These are phyloP conservation scores for Plenodomus tracheiphilus DNA, from an alignment of 2,329 filamentous ascomycete genomes.

Conservation along the genomic window DNA sequence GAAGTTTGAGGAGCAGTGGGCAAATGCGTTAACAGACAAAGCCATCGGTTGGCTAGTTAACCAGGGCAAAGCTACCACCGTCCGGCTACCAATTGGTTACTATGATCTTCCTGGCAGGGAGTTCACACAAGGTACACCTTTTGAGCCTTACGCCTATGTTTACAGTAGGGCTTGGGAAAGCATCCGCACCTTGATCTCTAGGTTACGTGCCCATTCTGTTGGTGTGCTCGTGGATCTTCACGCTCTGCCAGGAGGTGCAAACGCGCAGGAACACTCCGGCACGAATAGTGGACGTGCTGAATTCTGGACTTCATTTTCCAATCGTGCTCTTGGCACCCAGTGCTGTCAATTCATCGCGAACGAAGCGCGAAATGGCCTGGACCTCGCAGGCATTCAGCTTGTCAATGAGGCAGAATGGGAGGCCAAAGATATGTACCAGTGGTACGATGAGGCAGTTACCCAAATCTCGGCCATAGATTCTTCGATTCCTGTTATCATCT, in stretches of 20 bases:
- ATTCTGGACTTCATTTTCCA: conserved; percentile 52
- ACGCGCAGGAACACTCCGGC: conserved; percentile 59
- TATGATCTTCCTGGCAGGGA: conserved; percentile 56
- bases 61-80: conserved; percentile 58
- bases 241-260: conserved; percentile 62
- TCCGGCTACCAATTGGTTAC: conserved; percentile 64
- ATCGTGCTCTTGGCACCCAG: conserved; percentile 52
- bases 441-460: conserved; percentile 57
- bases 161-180: conserved; percentile 59
- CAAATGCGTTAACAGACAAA: conserved; percentile 52
- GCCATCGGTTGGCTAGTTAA: conserved; percentile 59
- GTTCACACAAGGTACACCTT: conserved; percentile 57
- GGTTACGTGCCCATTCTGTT: conserved; percentile 54
- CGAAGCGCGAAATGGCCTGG: conserved; percentile 48
- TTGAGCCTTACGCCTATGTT: conserved; percentile 53
- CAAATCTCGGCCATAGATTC: conserved; percentile 54
- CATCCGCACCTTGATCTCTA: conserved; percentile 52
- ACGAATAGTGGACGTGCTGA: conserved; percentile 56
- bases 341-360: conserved; percentile 56
- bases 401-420: conserved; percentile 60
- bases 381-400: conserved; percentile 60
- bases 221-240: conserved; percentile 63
- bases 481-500: conserved; percentile 60
- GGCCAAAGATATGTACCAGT: conserved; percentile 58
- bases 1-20: conserved; percentile 60